phyloP scores from a whole-genome alignment of 73 alveolate genomes.

The Symbiodinium natans region DNA sequence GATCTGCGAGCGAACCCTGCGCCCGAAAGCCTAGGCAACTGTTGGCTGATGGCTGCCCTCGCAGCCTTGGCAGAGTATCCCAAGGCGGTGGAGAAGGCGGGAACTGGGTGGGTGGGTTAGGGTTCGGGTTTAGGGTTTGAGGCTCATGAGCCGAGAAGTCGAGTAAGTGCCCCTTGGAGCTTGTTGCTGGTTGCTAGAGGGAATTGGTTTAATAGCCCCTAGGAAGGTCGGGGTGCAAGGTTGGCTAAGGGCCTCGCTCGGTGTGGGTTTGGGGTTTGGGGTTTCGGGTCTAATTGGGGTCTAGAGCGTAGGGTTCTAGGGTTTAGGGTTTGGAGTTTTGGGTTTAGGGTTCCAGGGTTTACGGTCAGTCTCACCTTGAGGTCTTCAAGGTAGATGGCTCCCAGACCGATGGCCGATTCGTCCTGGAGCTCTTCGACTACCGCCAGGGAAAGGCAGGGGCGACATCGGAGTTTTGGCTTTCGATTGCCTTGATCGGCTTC shows the following conservation, averaged over 20 bases:
- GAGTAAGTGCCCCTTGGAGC: too few species aligned
- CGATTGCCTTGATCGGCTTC: too few species aligned
- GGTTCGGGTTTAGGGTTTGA: not conserved
- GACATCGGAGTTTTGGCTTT: not conserved
- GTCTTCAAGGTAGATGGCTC: not conserved
- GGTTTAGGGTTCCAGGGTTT: too few species aligned
- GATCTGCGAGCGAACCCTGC: too few species aligned
- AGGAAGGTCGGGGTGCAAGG: too few species aligned
- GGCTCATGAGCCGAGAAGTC: not conserved
- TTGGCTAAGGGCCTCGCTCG: too few species aligned
- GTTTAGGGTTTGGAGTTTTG: not conserved
- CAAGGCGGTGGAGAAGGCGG: not conserved
- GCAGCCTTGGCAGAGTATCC: not conserved
- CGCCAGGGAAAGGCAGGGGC: not conserved
- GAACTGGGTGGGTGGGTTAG: not conserved
- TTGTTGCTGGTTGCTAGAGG: too few species aligned
- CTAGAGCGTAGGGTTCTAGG: not conserved
- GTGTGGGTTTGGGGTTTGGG: not conserved
- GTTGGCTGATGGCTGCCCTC: not conserved
- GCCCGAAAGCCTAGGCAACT: not conserved
- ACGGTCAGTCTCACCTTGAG: too few species aligned
- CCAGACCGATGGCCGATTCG: not conserved
- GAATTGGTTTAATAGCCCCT: too few species aligned
- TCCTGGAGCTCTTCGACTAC: constrained; percentile 3
- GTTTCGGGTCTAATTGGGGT: not conserved